Base-by-base conservation (phyloP, 1,284 basidiomycete genomes). In the Trametes sp. region DNA sequence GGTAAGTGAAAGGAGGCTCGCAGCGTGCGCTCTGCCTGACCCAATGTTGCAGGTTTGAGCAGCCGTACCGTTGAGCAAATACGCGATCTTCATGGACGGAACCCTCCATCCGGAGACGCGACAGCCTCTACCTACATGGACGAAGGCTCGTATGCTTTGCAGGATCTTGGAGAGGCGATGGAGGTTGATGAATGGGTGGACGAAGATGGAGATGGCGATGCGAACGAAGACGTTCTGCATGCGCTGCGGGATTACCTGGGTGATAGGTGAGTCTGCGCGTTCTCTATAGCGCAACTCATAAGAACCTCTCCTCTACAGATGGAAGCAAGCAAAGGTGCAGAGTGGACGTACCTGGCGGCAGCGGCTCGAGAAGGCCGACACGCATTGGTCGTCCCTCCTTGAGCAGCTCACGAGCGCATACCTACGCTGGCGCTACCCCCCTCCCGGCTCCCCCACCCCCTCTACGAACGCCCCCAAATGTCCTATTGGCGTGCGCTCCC, bases 201-300 rank as follows among this genome's bases (percentile, higher is more conserved):
- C 28, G 28, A 28, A 19, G 48, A 29, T n/a, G 16, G 48, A 49
- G 29, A n/a, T n/a, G n/a, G n/a, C n/a, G 45, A 28, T 16, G 45
- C 19, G 7, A 28, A 24, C 4, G 48, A 49, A n/a, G 48, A 49
- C 28, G 28, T 49, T 13, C 14, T 49, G 48, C 48, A 49, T n/a
- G 48, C 48, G 2, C 14, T 49, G 28, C 48, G 28, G 28, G 48
- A 49, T n/a, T 49, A 31, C 48, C 19, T 49, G 48, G 48, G 48
- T 19, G 48, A 49, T 7, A 8, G 28, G 48, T 49, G 14, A 13
- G 48, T 29, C 26, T 11, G 14, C 24, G 19, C n/a, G 9, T 13
- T 19, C 10, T 29, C 24, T 48, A 28, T 19, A 6, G 10, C 11
- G 4, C 48, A 11, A 8, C 13, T 7, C 26, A 29, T 31, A 23